Percentiles rank a stretch among this genome's conserved stretches.
phyloP scores from a whole-genome alignment of 148 eudicot genomes.

The Nyssa sinensis region DNA sequence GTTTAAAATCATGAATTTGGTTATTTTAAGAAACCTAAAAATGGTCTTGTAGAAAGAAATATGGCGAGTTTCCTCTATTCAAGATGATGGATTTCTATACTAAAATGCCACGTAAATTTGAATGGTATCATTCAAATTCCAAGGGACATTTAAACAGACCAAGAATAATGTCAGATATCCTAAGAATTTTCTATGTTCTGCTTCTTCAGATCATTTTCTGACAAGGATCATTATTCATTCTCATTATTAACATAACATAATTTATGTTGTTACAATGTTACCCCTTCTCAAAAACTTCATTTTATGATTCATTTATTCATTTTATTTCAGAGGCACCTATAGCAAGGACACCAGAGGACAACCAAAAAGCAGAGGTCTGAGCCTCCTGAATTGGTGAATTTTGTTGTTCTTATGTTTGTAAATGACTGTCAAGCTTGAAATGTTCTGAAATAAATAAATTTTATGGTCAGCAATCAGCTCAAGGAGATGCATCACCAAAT shows the following conservation, averaged over 20 bases:
- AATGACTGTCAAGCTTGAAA: background rate
- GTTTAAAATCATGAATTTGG: too few relatives aligned
- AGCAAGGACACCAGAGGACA: constrained; percentile 30
- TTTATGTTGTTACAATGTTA: background rate
- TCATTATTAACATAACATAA: background rate
- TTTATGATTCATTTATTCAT: constrained; percentile 3
- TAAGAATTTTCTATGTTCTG: too few relatives aligned
- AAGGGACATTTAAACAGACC: too few relatives aligned
- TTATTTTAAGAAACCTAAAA: too few relatives aligned
- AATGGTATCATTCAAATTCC: too few relatives aligned
- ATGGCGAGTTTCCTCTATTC: too few relatives aligned
- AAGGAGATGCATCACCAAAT: constrained; percentile 45
- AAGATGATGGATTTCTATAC: too few relatives aligned
- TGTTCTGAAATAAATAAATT: constrained; percentile 10
- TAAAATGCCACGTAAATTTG: too few relatives aligned
- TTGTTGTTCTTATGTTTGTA: background rate
- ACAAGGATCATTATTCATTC: background rate
- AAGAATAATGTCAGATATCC: too few relatives aligned
- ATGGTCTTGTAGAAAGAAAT: too few relatives aligned
- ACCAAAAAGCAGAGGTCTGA: constrained; percentile 53
- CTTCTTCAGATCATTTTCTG: background rate
- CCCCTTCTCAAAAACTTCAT: background rate
- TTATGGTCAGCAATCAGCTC: constrained; percentile 44
- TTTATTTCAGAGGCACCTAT: constrained; percentile 42
- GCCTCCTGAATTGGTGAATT: constrained; percentile 10